Conservation (phyloP, 140 eudicot genomes). For the Flaveria floridana region DNA sequence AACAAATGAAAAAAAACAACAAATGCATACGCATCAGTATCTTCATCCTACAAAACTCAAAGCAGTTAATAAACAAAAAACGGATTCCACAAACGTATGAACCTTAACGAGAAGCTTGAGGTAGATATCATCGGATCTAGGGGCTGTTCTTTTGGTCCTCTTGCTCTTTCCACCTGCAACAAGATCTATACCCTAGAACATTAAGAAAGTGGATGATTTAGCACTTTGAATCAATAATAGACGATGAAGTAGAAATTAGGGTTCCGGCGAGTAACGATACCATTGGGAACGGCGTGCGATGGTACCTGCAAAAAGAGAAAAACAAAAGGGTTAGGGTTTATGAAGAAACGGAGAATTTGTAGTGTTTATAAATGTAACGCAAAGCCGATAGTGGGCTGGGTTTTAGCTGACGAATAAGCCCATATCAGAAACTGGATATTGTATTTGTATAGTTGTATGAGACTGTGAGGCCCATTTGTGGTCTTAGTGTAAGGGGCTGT, state of each 20-base stretch:
- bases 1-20: neutral
- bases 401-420: neutral
- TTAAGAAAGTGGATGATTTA: neutral
- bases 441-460: too few species aligned
- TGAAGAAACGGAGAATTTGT: neutral
- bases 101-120: conserved; percentile 67
- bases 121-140: conserved; percentile 59
- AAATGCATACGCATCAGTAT: neutral
- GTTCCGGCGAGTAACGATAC: conserved; percentile 16
- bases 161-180: conserved; percentile 68
- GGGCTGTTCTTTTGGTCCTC: conserved; percentile 58
- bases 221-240: neutral
- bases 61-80: neutral
- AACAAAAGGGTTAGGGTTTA: conserved; percentile 37
- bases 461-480: too few species aligned
- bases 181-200: conserved; percentile 57
- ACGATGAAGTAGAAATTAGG: neutral
- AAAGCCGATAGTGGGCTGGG: conserved; percentile 24
- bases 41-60: neutral
- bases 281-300: conserved; percentile 34
- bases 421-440: neutral
- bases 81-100: neutral
- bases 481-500: too few species aligned
- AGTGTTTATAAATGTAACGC: neutral
- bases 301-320: conserved; percentile 31